These are phyloP conservation scores for Tetrapisispora iriomotensis DNA, from an alignment of 805 yeast genomes.

Conservation along the genomic window DNA sequence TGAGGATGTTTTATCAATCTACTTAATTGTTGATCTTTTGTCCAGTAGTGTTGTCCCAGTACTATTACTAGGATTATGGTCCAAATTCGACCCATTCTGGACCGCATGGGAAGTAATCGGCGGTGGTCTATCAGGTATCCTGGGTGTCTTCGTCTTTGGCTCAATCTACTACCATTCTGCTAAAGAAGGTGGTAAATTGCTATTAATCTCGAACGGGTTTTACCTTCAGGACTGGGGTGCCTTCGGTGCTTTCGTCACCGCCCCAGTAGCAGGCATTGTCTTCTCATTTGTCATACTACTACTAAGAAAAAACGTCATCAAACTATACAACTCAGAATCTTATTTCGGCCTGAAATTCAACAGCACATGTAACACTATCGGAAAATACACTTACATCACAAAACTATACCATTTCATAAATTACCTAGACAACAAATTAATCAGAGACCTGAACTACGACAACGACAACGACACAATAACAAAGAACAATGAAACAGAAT, in stretches of 20 bases:
- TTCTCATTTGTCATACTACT: slow-evolving; percentile 45
- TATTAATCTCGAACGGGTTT: slow-evolving; percentile 71
- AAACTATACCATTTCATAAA: slow-evolving; percentile 26
- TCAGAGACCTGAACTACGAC: background rate
- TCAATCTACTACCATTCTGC: slow-evolving; percentile 67
- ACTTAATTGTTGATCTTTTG: slow-evolving; percentile 81
- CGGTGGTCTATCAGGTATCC: slow-evolving; percentile 75
- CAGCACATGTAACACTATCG: slow-evolving; percentile 3
- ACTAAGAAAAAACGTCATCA: slow-evolving; percentile 33
- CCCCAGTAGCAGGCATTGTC: slow-evolving; percentile 72
- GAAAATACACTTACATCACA: slow-evolving; percentile 19
- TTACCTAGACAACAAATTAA: background rate
- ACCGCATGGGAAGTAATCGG: slow-evolving; percentile 72
- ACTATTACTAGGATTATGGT: slow-evolving; percentile 67
- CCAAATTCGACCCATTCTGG: slow-evolving; percentile 49
- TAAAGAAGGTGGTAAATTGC: slow-evolving; percentile 62
- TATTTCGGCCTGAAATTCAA: slow-evolving; percentile 4
- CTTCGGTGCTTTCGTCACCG: slow-evolving; percentile 87
- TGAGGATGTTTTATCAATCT: slow-evolving; percentile 73
- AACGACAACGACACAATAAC: background rate
- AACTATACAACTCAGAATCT: slow-evolving; percentile 9
- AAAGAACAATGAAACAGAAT: no score
- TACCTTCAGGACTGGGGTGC: slow-evolving; percentile 85
- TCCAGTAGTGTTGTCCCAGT: slow-evolving; percentile 83
- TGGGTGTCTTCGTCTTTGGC: slow-evolving; percentile 78